Base-by-base conservation (phyloP, 257 asterid species). In the Nicotiana undulata region DNA sequence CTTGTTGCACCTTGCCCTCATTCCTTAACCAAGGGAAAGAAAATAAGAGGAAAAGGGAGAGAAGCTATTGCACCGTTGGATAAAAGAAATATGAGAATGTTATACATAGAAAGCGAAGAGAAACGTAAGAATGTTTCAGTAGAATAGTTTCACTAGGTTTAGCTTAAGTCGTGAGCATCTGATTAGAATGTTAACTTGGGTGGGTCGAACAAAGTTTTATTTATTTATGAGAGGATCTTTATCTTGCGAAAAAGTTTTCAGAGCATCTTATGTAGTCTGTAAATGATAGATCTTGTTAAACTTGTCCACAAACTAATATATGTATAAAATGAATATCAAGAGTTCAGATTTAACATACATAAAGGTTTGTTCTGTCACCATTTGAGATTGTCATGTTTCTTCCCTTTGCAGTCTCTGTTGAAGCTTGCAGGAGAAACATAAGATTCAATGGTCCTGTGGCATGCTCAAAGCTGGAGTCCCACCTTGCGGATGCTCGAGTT, bases 341-440 rank as follows among this genome's bases (percentile, higher is more conserved):
- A 29, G 49, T 64, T 64, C 32, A 64, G 15, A 64, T 29, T 64
- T 29, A 13, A 63, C 16, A 31, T 13, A 64, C 13, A 7, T 8
- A 29, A 64, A 31, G 24, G 49, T 64, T 18, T 64, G 49, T 31
- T 64, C 24, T 31, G 17, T 64, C 74, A 31, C 49, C 74, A 31
- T 64, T 31, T 64, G 24, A 29, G 24, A 16, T 64, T 9, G 74
- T 64, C 44, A 64, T 16, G 44, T 29, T 64, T 64, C 24, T 64
- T 64, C 74, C 32, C 24, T 64, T 68, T 89, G 89, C 96, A 94
- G 97, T 68, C 49, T 91, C 98, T 58, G 99, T 96, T 81, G 99
- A 96, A 85, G 90, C 97, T 80, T 96, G 99, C 87, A 83, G 89
- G 89, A 90, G 98, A 90, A 96, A 96, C 85, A 92, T 96, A 65